Base-by-base conservation (phyloP, 2,329 filamentous ascomycete genomes). In the Teratosphaeria destructans region DNA sequence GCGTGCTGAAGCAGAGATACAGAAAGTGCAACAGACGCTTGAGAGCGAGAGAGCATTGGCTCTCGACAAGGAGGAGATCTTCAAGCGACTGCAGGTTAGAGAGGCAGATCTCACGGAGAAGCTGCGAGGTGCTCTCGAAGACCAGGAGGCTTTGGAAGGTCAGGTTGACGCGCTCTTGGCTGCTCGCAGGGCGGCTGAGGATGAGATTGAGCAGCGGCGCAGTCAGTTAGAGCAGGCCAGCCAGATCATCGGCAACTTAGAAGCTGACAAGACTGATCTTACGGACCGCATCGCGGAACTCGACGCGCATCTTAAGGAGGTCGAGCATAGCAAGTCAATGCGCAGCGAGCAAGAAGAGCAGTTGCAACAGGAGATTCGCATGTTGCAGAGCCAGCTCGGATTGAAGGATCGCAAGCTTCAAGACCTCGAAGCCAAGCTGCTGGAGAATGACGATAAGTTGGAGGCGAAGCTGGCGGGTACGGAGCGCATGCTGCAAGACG, bases 11-110 rank as follows among this genome's bases (percentile, higher is more conserved):
- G 80, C 86, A 14, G 94, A 99, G 69, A 87, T 96, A 68, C 84
- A 92, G 65, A 86, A 89, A 35, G 89, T 97, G 54, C 92, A 96
- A 71, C 90, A 97, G 68, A 95, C 90, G 0, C 81, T 99, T 1
- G 95, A 99, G 73, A 96, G 92, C 65, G 95, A 99, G 74, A 85
- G 94, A 56, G 90, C 93, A n/a, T 80, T 99, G 52, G 94, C 94
- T 0, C 78, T 99, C 5, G 94, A 99, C 75, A 99, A 99, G 72
- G 95, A 99, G 71, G 94, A 99, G 69, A 99, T 99, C 61, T 99
- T 97, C 79, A 95, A 93, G 71, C 85, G 95, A n/a, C 80, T 99
- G 26, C 94, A 96, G 71, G 78, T 87, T 57, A 88, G 94, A n/a
- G 94, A 99, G 74, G 82, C 85, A 11, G 93, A 99, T 71, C 82